Conservation (phyloP, 139 green algal genomes). For the Chlorokybus atmophyticus region DNA sequence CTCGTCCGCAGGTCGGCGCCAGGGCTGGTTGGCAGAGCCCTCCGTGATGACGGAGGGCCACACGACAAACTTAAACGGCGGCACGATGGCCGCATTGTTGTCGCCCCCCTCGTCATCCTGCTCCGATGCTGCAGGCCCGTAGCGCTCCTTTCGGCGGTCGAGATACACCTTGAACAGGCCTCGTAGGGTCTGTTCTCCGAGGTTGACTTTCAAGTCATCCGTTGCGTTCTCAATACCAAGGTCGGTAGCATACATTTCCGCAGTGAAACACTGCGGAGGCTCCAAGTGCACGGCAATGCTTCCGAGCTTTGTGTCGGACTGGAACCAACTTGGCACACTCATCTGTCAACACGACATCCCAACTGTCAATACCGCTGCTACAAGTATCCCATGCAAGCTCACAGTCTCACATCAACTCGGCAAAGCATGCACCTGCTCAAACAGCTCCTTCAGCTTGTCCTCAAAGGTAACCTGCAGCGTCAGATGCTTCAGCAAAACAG, state of each 20-base stretch:
- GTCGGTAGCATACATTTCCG: constrained; percentile 56
- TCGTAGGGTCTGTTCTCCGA: constrained; percentile 47
- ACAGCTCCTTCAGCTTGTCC: constrained; percentile 45
- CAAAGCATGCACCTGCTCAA: constrained; percentile 40
- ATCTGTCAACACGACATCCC: constrained; percentile 17
- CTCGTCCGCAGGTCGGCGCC: constrained; percentile 13
- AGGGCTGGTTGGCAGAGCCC: constrained; percentile 23
- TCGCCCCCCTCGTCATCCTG: background rate
- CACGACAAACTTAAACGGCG: constrained; percentile 18
- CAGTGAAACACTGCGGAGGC: constrained; percentile 51
- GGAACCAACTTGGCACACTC: constrained; percentile 60
- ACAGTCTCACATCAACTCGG: too few species aligned
- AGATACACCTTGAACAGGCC: constrained; percentile 43
- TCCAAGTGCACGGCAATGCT: constrained; percentile 56
- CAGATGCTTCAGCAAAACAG: background rate
- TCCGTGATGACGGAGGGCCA: constrained; percentile 27
- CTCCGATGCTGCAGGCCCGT: constrained; percentile 5
- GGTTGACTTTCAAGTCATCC: constrained; percentile 46
- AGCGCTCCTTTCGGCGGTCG: constrained; percentile 1
- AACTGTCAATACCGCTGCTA: too few species aligned
- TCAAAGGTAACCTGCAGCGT: constrained; percentile 29
- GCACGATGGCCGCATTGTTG: background rate
- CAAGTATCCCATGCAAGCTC: too few species aligned
- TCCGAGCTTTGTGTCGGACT: constrained; percentile 48
- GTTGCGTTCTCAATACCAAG: constrained; percentile 19